These are phyloP conservation scores for Trichophyton rubrum DNA, from an alignment of 2,329 filamentous ascomycete species.

Conservation along the genomic window DNA sequence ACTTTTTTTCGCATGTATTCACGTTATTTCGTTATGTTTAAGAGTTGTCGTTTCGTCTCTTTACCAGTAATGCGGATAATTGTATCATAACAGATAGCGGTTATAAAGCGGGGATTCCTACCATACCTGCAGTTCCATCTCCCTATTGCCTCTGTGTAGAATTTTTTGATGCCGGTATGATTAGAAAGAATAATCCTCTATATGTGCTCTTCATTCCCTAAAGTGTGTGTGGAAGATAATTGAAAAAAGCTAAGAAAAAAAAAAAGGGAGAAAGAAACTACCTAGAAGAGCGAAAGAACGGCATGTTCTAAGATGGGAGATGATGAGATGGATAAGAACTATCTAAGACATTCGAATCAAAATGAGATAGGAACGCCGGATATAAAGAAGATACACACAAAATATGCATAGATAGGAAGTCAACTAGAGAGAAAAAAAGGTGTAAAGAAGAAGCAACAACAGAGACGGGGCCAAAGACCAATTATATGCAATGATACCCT, in stretches of 20 bases:
- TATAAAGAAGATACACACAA: not conserved
- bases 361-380: not conserved
- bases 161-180: too few relatives aligned
- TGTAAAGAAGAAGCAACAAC: not conserved
- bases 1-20: slow-evolving; percentile 2
- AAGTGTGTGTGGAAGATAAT: not conserved
- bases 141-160: too few relatives aligned
- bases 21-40: slow-evolving; percentile 2
- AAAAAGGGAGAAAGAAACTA: not conserved
- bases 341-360: slow-evolving; percentile 3
- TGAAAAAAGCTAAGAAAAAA: not conserved
- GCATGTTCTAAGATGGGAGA: slow-evolving; percentile 3
- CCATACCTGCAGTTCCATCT: not conserved
- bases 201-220: not conserved
- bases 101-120: slow-evolving; percentile 6
- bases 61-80: slow-evolving; percentile 5
- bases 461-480: not conserved
- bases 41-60: slow-evolving; percentile 1
- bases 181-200: too few relatives aligned
- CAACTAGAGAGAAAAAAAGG: not conserved
- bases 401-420: not conserved
- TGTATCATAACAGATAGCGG: slow-evolving; percentile 6
- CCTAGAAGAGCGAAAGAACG: too few relatives aligned
- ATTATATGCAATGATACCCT: slow-evolving; percentile 1
- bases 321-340: not conserved